Conservation (phyloP, 495 filamentous ascomycete genomes). For the Daldinia concentrica region DNA sequence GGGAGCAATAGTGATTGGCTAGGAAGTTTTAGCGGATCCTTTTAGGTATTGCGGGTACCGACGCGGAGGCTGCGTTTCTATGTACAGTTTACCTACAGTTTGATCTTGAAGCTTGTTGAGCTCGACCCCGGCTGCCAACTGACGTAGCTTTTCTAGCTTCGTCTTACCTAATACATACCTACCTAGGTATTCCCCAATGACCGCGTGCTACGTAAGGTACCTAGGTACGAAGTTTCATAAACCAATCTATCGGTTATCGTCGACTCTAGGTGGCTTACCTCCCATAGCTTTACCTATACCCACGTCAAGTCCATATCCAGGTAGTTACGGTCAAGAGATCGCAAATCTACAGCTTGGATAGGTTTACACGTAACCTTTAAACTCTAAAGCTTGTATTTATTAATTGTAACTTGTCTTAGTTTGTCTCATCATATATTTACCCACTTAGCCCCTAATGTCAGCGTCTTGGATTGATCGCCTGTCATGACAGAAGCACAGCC, state of each 20-base stretch:
- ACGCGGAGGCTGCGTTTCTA: background rate
- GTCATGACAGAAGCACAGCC: slow-evolving; percentile 59
- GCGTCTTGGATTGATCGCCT: slow-evolving; percentile 23
- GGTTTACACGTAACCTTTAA: slow-evolving; percentile 6
- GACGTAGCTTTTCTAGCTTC: slow-evolving; percentile 21
- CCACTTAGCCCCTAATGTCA: slow-evolving; percentile 26
- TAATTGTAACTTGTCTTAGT: background rate
- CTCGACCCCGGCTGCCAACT: background rate
- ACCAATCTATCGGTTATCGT: slow-evolving; percentile 9
- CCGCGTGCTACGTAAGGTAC: slow-evolving; percentile 6
- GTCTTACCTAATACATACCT: slow-evolving; percentile 2
- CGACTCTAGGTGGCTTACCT: slow-evolving; percentile 3
- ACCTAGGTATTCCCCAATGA: slow-evolving; percentile 21
- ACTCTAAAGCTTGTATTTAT: background rate
- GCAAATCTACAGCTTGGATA: slow-evolving; percentile 7
- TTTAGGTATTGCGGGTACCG: background rate
- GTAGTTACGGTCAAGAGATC: background rate
- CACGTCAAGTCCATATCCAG: background rate
- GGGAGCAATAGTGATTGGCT: slow-evolving; percentile 6
- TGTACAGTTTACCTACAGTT: too few species aligned
- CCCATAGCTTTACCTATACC: background rate
- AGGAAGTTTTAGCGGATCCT: slow-evolving; percentile 3
- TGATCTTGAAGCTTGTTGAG: background rate
- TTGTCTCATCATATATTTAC: background rate
- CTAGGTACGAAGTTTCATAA: background rate